Evolutionary conservation across 257 asterid genomes (phyloP).

Genomic region (Solanum chmielewskii): DNA sequence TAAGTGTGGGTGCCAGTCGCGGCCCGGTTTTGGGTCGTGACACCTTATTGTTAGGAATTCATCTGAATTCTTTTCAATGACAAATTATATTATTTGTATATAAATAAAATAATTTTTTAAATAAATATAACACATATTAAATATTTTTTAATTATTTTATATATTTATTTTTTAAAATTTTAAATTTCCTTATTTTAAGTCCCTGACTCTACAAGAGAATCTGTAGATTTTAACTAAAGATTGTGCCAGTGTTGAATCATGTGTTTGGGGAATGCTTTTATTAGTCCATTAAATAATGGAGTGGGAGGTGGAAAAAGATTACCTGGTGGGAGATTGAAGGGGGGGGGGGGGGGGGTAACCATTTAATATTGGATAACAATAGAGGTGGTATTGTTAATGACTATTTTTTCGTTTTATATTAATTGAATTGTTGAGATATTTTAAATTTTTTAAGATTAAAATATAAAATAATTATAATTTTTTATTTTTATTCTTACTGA

Average conservation of each 20-base stretch:
- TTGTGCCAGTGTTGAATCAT: not conserved
- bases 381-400: not conserved
- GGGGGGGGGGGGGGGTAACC: not conserved
- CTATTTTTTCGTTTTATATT: no score
- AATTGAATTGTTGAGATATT: no score
- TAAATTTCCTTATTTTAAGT: no score
- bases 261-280: not conserved
- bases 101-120: no score
- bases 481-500: rapidly evolving
- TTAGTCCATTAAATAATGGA: not conserved
- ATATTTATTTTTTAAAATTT: rapidly evolving
- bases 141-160: rapidly evolving
- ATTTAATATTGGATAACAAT: not conserved
- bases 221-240: not conserved
- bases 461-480: no score
- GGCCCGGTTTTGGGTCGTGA: no score
- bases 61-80: no score
- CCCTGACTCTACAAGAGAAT: rapidly evolving
- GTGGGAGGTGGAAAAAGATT: not conserved
- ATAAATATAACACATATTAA: rapidly evolving
- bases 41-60: no score
- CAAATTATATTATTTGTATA: no score
- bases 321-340: not conserved
- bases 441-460: no score
- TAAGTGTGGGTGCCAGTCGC: no score